Conservation (phyloP, 2,329 filamentous ascomycete genomes). For the Bipolaris victoriae region DNA sequence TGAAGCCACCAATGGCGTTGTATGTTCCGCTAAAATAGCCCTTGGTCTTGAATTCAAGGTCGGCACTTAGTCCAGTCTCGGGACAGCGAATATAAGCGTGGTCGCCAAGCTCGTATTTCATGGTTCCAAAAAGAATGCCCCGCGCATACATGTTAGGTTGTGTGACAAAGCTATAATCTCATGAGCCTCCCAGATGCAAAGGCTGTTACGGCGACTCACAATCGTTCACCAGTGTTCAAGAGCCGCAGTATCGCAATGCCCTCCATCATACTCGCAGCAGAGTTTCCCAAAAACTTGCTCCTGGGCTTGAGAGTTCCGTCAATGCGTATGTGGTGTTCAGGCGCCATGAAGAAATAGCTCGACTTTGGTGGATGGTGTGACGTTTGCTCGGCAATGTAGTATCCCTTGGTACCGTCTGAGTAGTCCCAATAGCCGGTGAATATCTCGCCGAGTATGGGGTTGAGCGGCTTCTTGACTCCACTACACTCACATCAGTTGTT, state of each 20-base stretch:
- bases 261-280: conserved; percentile 97
- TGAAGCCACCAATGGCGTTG: conserved; percentile 90
- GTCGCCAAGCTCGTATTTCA: conserved; percentile 99
- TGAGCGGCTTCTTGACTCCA: conserved; percentile 97
- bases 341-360: conserved; percentile 98
- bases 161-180: conserved; percentile 74
- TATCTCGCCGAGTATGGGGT: conserved; percentile 92
- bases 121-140: conserved; percentile 96
- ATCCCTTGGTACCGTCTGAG: conserved; percentile 80
- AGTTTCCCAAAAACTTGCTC: conserved; percentile 95
- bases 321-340: conserved; percentile 90
- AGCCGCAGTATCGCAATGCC: conserved; percentile 87
- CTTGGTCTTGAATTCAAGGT: conserved; percentile 98
- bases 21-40: conserved; percentile 97
- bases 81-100: conserved; percentile 93
- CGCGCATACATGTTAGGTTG: conserved; percentile 99
- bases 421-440: conserved; percentile 98
- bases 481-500: conserved; percentile 56
- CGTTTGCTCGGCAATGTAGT: conserved; percentile 97
- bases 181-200: conserved; percentile 16
- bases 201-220: conserved; percentile 60
- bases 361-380: conserved; percentile 98
- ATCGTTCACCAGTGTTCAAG: conserved; percentile 85
- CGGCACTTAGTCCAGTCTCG: conserved; percentile 82
- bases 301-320: conserved; percentile 94